Conservation (phyloP, 306 rosid species). For the Trifolium dubium region DNA sequence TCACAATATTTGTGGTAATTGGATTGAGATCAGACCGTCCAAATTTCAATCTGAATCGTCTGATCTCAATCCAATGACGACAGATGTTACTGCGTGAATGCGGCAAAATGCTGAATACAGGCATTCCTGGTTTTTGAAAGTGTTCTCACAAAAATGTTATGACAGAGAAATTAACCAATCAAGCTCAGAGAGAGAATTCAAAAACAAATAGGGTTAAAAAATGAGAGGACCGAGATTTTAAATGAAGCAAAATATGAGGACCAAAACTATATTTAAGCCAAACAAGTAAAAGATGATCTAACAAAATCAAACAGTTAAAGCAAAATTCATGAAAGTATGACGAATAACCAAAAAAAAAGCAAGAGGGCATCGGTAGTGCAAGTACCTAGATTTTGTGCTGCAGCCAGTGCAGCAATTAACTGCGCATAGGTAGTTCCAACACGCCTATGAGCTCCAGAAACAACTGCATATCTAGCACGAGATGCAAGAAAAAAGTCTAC, state of each 20-base stretch:
- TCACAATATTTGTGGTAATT: too few species aligned
- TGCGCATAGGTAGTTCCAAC: conserved; percentile 98
- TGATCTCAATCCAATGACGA: too few species aligned
- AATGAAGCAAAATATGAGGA: not conserved
- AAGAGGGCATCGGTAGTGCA: not conserved
- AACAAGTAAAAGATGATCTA: not conserved
- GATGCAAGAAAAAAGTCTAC: conserved; percentile 97
- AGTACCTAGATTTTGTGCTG: conserved; percentile 73
- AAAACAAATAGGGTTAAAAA: not conserved
- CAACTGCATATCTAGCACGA: conserved; percentile 73
- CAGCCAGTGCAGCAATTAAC: conserved; percentile 87
- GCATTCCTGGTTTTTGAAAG: not conserved
- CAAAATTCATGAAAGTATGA: not conserved
- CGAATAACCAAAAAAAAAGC: not conserved
- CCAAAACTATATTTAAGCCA: not conserved
- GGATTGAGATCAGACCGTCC: too few species aligned
- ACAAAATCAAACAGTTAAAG: not conserved
- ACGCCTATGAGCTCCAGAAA: conserved; percentile 93
- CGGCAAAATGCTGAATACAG: too few species aligned
- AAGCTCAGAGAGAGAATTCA: not conserved
- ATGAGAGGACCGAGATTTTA: not conserved
- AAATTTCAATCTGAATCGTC: too few species aligned
- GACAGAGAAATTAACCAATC: not conserved
- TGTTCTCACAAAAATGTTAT: not conserved
- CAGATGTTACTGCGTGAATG: too few species aligned